Conservation (phyloP, 169 alveolate genomes). For the Plasmodium billcollinsi region DNA sequence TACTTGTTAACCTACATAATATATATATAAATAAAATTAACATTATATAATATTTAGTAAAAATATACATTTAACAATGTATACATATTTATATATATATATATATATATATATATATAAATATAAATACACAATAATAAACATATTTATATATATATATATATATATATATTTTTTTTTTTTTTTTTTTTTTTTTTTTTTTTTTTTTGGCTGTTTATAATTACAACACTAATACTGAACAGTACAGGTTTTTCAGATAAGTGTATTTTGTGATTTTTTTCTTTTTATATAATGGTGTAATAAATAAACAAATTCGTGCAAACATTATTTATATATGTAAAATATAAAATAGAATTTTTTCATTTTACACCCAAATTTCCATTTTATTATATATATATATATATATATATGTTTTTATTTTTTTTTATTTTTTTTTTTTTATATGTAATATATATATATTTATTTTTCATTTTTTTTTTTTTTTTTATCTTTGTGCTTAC, state of each 20-base stretch:
- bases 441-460: not conserved
- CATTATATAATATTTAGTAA: no score
- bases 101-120: not conserved
- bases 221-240: slow-evolving; percentile 39
- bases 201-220: slow-evolving; percentile 17
- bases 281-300: slow-evolving; percentile 10
- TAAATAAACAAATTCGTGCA: slow-evolving; percentile 29
- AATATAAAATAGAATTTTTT: slow-evolving; percentile 20
- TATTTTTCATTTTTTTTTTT: not conserved
- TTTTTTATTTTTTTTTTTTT: slow-evolving; percentile 3
- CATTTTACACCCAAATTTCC: slow-evolving; percentile 4
- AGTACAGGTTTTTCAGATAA: slow-evolving; percentile 20
- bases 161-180: not conserved
- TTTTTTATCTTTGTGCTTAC: slow-evolving; percentile 14
- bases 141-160: slow-evolving; percentile 2
- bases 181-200: slow-evolving; percentile 30
- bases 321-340: not conserved
- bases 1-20: no score
- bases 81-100: no score
- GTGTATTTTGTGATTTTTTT: slow-evolving; percentile 12
- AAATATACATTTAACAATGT: no score
- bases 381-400: not conserved
- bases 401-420: not conserved
- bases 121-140: not conserved
- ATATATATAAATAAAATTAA: no score